Conservation (phyloP, 2,329 filamentous ascomycete species). For the Aspergillus jensenii region DNA sequence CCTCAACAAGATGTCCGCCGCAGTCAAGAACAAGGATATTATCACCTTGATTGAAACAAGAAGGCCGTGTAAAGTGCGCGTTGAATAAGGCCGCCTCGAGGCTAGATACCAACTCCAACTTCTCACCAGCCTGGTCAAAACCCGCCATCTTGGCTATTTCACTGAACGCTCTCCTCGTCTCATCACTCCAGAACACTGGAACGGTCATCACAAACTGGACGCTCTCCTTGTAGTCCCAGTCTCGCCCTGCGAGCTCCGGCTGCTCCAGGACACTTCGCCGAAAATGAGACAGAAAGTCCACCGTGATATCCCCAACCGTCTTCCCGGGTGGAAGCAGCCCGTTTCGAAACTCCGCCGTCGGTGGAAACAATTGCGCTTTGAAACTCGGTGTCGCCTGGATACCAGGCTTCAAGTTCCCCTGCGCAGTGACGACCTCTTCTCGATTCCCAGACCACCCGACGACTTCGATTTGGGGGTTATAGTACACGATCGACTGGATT, state of each 20-base stretch:
- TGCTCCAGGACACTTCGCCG: not conserved
- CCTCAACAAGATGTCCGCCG: not conserved
- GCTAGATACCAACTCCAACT: not conserved
- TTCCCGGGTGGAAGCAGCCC: not conserved
- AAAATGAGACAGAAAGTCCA: not conserved
- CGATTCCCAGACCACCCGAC: not conserved
- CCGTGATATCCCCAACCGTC: not conserved
- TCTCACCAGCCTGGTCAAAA: not conserved
- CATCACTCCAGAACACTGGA: not conserved
- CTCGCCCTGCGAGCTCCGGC: too few relatives aligned
- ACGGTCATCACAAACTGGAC: not conserved
- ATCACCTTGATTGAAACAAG: not conserved
- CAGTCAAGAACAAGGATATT: not conserved
- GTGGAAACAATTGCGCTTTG: not conserved
- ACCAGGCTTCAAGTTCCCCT: not conserved
- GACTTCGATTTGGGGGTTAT: too few relatives aligned
- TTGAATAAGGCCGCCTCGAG: not conserved
- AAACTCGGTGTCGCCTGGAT: not conserved
- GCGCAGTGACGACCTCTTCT: not conserved
- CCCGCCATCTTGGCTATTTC: not conserved
- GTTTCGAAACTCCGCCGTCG: not conserved
- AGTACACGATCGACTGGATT: not conserved
- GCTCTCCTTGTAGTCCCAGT: too few relatives aligned
- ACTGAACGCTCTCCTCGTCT: not conserved
- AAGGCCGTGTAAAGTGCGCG: not conserved